Percentiles rank a stretch among this genome's conserved stretches.
These are phyloP conservation scores for Penicillium maclennaniae DNA, from an alignment of 495 filamentous ascomycete genomes.

Conservation along the genomic window DNA sequence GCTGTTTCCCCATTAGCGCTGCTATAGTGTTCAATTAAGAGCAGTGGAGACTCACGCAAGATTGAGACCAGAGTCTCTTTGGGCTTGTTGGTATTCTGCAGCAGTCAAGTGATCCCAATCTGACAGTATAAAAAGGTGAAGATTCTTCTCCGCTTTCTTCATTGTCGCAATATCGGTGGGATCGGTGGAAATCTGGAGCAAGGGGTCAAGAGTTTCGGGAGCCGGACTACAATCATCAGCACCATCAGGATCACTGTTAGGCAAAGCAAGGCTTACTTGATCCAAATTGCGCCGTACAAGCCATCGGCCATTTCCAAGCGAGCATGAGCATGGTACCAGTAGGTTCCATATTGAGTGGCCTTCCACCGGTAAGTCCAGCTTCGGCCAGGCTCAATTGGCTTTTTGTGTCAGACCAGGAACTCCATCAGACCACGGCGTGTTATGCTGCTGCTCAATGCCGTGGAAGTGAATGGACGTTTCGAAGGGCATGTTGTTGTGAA, in stretches of 20 bases:
- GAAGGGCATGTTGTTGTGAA: slow-evolving; percentile 48
- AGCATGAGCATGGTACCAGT: slow-evolving; percentile 48
- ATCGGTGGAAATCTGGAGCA: slow-evolving; percentile 43
- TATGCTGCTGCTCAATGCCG: slow-evolving; percentile 28
- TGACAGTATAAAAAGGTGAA: slow-evolving; percentile 46
- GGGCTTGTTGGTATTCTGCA: slow-evolving; percentile 34
- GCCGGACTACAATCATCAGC: slow-evolving; percentile 28
- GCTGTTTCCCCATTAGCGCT: slow-evolving; percentile 5
- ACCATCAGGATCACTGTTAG: background rate
- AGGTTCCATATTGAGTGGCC: slow-evolving; percentile 24
- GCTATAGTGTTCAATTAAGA: background rate
- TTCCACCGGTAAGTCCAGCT: slow-evolving; percentile 47
- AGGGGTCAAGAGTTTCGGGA: slow-evolving; percentile 34
- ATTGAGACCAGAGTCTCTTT: slow-evolving; percentile 34
- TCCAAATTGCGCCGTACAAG: slow-evolving; percentile 48
- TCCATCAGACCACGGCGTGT: slow-evolving; percentile 47
- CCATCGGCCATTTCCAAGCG: slow-evolving; percentile 48
- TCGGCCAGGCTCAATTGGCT: slow-evolving; percentile 41
- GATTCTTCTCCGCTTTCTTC: slow-evolving; percentile 40
- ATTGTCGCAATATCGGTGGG: slow-evolving; percentile 41
- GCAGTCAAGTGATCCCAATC: slow-evolving; percentile 53
- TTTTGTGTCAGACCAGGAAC: slow-evolving; percentile 46
- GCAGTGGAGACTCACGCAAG: slow-evolving; percentile 27
- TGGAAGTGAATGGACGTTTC: slow-evolving; percentile 50
- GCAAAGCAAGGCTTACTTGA: slow-evolving; percentile 17